A percentile compares a stretch with the other conserved stretches of the same genome.
These are phyloP conservation scores for Sonneratia alba DNA, from an alignment of 345 rosid genomes.

Conservation along the genomic window DNA sequence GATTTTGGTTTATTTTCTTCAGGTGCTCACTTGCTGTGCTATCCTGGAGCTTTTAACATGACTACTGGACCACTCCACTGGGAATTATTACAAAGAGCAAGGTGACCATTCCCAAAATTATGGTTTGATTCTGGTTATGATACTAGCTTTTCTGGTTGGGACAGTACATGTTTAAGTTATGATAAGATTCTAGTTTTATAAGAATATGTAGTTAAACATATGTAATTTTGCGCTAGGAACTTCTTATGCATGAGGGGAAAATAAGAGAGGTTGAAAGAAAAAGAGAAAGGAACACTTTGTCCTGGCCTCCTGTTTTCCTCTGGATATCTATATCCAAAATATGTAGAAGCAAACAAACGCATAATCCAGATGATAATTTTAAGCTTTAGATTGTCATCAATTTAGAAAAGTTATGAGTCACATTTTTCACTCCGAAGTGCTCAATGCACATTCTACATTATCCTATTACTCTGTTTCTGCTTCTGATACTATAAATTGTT, in stretches of 20 bases:
- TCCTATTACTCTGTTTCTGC: background rate
- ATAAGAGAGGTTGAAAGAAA: background rate
- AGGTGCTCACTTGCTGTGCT: constrained; percentile 95
- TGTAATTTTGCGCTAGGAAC: background rate
- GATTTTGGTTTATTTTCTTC: constrained; percentile 3
- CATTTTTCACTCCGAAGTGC: background rate
- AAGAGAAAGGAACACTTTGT: background rate
- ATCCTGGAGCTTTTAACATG: constrained; percentile 97
- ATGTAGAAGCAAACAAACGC: no score
- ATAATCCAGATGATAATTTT: background rate
- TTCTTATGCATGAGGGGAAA: background rate
- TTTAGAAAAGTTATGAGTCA: background rate
- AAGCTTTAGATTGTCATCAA: background rate
- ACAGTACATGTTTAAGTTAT: background rate
- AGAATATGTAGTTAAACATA: background rate
- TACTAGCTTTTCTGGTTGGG: background rate
- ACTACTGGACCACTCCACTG: constrained; percentile 93
- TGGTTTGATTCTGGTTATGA: background rate
- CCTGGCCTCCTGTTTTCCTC: no score
- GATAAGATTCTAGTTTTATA: background rate
- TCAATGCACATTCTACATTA: no score
- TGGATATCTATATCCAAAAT: no score
- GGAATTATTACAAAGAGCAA: constrained; percentile 86
- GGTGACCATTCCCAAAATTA: constrained; percentile 18
- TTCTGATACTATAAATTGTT: background rate